phyloP scores from a whole-genome alignment of 495 filamentous ascomycete genomes.

The Daldinia loculata region DNA sequence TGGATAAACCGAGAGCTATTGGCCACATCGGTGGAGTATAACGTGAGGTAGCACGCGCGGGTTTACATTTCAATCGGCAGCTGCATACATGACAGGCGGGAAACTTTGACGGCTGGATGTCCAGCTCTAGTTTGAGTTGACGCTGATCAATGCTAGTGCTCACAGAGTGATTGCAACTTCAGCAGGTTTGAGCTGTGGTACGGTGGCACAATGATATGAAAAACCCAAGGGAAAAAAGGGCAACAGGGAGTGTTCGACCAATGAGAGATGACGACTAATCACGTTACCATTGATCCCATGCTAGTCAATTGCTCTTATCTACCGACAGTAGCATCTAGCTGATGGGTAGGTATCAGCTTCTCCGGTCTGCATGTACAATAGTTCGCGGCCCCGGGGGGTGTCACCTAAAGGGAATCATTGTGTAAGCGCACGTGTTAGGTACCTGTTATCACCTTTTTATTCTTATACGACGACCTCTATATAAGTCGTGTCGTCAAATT shows the following conservation, averaged over 20 bases:
- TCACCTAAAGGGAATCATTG: slow-evolving; percentile 8
- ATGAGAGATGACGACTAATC: slow-evolving; percentile 35
- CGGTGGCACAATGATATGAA: slow-evolving; percentile 36
- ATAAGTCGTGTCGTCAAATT: slow-evolving; percentile 16
- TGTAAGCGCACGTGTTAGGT: slow-evolving; percentile 26
- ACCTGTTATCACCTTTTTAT: slow-evolving; percentile 8
- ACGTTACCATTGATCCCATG: slow-evolving; percentile 39
- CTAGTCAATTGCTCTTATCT: slow-evolving; percentile 37
- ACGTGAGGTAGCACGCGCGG: slow-evolving; percentile 39
- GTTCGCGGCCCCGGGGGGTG: slow-evolving; percentile 4
- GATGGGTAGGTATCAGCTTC: slow-evolving; percentile 11
- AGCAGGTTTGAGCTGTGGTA: slow-evolving; percentile 32
- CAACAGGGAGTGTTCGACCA: slow-evolving; percentile 13
- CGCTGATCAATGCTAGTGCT: slow-evolving; percentile 41
- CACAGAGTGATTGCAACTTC: slow-evolving; percentile 35
- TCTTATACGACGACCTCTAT: slow-evolving; percentile 6
- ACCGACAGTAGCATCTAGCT: slow-evolving; percentile 11
- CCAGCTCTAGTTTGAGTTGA: slow-evolving; percentile 39
- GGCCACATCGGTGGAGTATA: slow-evolving; percentile 38
- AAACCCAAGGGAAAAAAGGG: not conserved
- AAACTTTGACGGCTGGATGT: slow-evolving; percentile 39
- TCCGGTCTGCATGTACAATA: slow-evolving; percentile 5
- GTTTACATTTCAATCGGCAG: slow-evolving; percentile 39
- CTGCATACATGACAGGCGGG: slow-evolving; percentile 44
- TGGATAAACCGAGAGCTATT: slow-evolving; percentile 36